A percentile compares a stretch with the other conserved stretches of the same genome.
Evolutionary conservation across 176 grass and related monocot species (phyloP).

Genomic region (Bolboschoenus planiculmis): DNA sequence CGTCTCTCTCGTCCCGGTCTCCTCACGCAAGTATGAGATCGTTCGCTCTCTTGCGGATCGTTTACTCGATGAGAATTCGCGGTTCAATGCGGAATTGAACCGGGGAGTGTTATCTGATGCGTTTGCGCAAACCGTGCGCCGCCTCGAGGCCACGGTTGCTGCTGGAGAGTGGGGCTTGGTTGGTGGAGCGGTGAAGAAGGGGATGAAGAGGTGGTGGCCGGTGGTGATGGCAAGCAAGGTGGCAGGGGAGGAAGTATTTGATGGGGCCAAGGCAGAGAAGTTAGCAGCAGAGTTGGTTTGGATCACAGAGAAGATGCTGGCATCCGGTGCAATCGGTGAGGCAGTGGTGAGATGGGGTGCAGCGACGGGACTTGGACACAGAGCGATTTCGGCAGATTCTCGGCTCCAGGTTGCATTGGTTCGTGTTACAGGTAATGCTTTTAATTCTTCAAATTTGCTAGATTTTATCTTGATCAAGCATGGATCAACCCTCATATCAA

Average conservation of each 20-base stretch:
- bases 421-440: conserved; percentile 43
- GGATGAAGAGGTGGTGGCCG: conserved; percentile 38
- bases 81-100: conserved; percentile 22
- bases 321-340: conserved; percentile 38
- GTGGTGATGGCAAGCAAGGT: not conserved
- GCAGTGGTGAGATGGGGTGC: conserved; percentile 45
- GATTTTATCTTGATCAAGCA: not conserved
- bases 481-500: not conserved
- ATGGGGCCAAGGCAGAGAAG: conserved; percentile 49
- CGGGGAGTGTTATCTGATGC: conserved; percentile 34
- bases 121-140: conserved; percentile 44
- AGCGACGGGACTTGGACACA: conserved; percentile 35
- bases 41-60: conserved; percentile 67
- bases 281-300: conserved; percentile 69
- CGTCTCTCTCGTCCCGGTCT: conserved; percentile 51
- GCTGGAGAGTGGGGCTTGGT: conserved; percentile 26
- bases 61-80: conserved; percentile 55
- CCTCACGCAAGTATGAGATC: conserved; percentile 77
- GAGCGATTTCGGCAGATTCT: conserved; percentile 45
- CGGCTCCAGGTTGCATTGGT: conserved; percentile 65
- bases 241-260: conserved; percentile 24
- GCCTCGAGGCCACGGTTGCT: conserved; percentile 40
- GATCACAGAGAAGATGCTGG: conserved; percentile 73
- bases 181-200: conserved; percentile 39
- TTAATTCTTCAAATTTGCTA: not conserved